Evolutionary conservation across 1,284 basidiomycete species (phyloP), one percentile per base, ranked within the genome.

Genomic region (Apiotrichum akiyoshidainum): DNA sequence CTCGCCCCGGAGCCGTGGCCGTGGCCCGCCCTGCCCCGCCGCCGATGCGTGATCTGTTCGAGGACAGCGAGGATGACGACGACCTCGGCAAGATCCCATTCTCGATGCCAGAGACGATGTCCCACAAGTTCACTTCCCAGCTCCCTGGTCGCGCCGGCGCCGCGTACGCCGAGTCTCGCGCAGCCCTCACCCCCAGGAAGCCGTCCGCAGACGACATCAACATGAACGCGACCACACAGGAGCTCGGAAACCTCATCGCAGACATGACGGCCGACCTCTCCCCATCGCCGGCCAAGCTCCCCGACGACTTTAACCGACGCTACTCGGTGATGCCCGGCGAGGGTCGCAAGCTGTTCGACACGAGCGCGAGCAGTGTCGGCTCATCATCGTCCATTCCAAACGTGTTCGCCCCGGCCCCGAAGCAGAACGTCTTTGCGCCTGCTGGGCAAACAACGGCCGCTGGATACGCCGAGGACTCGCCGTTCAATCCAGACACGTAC

Each of bases 51-150:
- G 41, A 21, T 34, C 46, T 58, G 5, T 65, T 74, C 13, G 69
- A 68, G 40, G 67, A 67, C 46, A 50, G 35, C 48, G 67, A 71
- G 21, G 69, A 71, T 46, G 68, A 73, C 51, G 73, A 72, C 42
- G 68, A 78, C 52, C 78, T 68, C 39, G 73, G 72, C 45, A 68
- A 78, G 53, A 78, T 68, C 39, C 88, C 87, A 47, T 89, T 93
- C 87, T 92, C 90, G 0, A 90, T 92, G 2, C 90, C 90, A 2
- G 83, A 88, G 5, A 87, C 88, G 57, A 86, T 93, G 84, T 4
- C 26, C 26, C 26, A 7, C 26, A 31, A 31, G 26, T 31, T 31
- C 7, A 7, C 26, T 31, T 31, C 7, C 26, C 26, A 31, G 2
- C 83, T 87, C n/a, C 87, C 87, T 0, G 82, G 85, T 11, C 82